A percentile compares a stretch with the other conserved stretches of the same genome.
Evolutionary conservation across 2,329 filamentous ascomycete genomes (phyloP).

Genomic region (Fusarium sp.): DNA sequence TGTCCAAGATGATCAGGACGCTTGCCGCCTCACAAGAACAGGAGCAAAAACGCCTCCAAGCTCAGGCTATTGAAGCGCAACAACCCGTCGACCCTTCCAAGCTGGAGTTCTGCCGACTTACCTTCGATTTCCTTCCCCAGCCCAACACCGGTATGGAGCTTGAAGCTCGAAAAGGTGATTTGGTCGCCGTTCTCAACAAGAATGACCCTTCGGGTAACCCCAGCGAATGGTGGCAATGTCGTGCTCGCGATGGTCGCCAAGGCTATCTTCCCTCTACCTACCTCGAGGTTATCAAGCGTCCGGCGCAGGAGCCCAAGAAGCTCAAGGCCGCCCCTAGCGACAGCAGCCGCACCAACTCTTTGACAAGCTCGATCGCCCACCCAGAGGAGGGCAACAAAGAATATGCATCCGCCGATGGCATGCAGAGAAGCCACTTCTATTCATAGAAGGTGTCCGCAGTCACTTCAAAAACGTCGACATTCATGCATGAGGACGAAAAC

Average conservation of each 20-base stretch:
- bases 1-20: slow-evolving; percentile 93
- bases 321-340: slow-evolving; percentile 66
- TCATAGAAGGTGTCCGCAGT: slow-evolving; percentile 53
- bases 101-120: slow-evolving; percentile 93
- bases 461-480: slow-evolving; percentile 13
- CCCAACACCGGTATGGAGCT: slow-evolving; percentile 80
- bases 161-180: slow-evolving; percentile 92
- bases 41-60: slow-evolving; percentile 72
- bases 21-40: slow-evolving; percentile 88
- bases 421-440: slow-evolving; percentile 72
- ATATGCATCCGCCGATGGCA: slow-evolving; percentile 66
- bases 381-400: slow-evolving; percentile 63
- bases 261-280: slow-evolving; percentile 95
- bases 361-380: slow-evolving; percentile 60
- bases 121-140: slow-evolving; percentile 94
- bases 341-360: slow-evolving; percentile 62
- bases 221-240: slow-evolving; percentile 97
- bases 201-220: slow-evolving; percentile 91
- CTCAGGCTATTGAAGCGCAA: slow-evolving; percentile 64
- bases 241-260: slow-evolving; percentile 88
- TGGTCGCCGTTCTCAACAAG: slow-evolving; percentile 94
- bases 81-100: slow-evolving; percentile 84
- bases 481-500: slow-evolving; percentile 20
- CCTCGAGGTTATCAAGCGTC: slow-evolving; percentile 77
- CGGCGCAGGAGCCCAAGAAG: slow-evolving; percentile 64